Conservation (phyloP, 257 asterid genomes). For the Solanum verrucosum region DNA sequence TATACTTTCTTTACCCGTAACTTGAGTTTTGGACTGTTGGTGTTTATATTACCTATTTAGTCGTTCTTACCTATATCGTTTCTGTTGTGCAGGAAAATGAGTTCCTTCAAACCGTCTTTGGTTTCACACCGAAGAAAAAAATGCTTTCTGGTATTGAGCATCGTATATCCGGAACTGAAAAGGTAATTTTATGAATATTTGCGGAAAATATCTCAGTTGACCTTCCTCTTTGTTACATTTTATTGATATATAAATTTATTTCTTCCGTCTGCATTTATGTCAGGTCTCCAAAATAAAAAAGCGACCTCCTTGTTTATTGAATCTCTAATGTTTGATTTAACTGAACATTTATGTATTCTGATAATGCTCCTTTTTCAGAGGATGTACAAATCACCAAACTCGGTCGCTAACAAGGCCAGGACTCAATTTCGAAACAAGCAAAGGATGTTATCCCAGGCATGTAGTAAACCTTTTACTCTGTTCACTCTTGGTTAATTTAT, state of each 20-base stretch:
- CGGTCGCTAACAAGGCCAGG: constrained; percentile 68
- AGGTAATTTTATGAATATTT: constrained; percentile 30
- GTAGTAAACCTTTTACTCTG: background rate
- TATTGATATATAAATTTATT: background rate
- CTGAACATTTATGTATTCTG: background rate
- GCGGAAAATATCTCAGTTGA: background rate
- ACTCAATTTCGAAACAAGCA: constrained; percentile 75
- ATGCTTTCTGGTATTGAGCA: constrained; percentile 28
- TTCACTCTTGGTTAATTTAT: background rate
- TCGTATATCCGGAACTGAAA: constrained; percentile 49
- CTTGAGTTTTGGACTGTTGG: background rate
- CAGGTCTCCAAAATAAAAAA: background rate
- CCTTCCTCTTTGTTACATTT: background rate
- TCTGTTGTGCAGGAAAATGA: constrained; percentile 56
- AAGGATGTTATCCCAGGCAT: constrained; percentile 62
- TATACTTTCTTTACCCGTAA: background rate
- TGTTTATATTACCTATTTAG: background rate
- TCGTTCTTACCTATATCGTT: background rate
- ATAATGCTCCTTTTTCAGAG: constrained; percentile 31
- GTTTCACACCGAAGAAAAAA: constrained; percentile 59
- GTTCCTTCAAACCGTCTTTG: constrained; percentile 82
- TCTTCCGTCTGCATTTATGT: background rate
- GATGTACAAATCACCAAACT: constrained; percentile 70
- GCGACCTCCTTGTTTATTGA: background rate
- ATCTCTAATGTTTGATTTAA: background rate